Percentiles rank a stretch among this genome's conserved stretches.
phyloP scores from a whole-genome alignment of 495 filamentous ascomycete genomes.

The Penicillium manginii region DNA sequence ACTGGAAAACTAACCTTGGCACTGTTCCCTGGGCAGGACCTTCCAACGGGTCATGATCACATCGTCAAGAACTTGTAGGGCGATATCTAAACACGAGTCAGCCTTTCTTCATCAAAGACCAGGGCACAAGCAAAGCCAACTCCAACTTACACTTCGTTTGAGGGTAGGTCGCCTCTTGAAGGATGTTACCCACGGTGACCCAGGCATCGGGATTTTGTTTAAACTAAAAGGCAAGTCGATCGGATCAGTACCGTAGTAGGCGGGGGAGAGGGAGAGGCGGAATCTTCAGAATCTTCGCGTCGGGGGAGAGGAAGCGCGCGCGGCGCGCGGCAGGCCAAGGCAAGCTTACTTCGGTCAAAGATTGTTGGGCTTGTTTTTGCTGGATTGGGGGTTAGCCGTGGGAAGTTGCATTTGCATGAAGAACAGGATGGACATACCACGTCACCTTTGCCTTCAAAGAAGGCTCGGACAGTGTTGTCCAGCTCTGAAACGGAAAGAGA shows the following conservation, averaged over 20 bases:
- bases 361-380: constrained; percentile 97
- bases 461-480: constrained; percentile 92
- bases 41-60: constrained; percentile 99
- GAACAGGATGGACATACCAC: constrained; percentile 57
- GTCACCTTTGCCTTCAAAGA: constrained; percentile 95
- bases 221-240: constrained; percentile 75
- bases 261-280: not conserved
- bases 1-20: constrained; percentile 60
- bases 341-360: constrained; percentile 83
- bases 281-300: not conserved
- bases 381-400: constrained; percentile 36
- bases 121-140: too few species aligned
- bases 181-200: constrained; percentile 94
- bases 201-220: constrained; percentile 98
- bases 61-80: constrained; percentile 93
- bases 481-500: constrained; percentile 84
- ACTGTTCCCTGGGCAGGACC: constrained; percentile 91
- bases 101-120: too few species aligned
- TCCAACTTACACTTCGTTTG: constrained; percentile 88
- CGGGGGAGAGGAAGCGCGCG: not conserved
- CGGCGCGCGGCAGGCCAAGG: not conserved
- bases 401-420: too few species aligned
- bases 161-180: constrained; percentile 84
- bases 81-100: constrained; percentile 64
- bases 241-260: not conserved